Evolutionary conservation across 495 filamentous ascomycete species (phyloP), one percentile per base, ranked within the genome.

Genomic region (Xylaria castorea): DNA sequence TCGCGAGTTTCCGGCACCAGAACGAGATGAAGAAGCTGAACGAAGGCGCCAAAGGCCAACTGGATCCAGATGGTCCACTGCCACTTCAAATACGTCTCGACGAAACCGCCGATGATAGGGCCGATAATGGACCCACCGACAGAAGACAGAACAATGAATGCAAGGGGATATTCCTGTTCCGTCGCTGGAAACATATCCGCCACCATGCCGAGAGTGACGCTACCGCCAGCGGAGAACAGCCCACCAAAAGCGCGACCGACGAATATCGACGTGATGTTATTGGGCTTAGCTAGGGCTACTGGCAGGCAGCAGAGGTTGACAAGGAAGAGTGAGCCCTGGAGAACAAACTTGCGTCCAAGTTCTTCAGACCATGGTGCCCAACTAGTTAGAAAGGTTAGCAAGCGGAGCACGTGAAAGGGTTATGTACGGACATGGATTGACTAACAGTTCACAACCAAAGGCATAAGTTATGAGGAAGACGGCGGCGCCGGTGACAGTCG

Each of bases 281-380:
- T 81, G 57, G 70, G 11, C 85, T 86, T 30, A 0, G 91, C 91
- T 32, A 94, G 73, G 0, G 87, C 92, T 44, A 92, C 91, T 9
- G 91, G 92, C 30, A 95, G 81, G 75, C 92, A 91, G 87, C 89
- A 93, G 63, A 94, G 83, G 73, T 95, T 95, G 75, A 95, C 92
- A 18, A 95, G 80, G 51, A 89, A 83, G 53, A 94, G 82, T 55
- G 87, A 91, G 46, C 87, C 80, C 83, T 94, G 92, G 71, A 94
- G 85, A 76, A 94, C 87, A 2, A 87, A 87, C 84, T 88, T 91
- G 55, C 92, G 88, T 16, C 92, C 92, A 50, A 91, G 86, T 74
- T 95, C 92, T 73, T 95, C 92, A 22, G 86, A 90, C 92, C 92
- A 95, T 0, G 92, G 92, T 0, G 92, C 92, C 92, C 92, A 95